Evolutionary conservation across 2,329 filamentous ascomycete species (phyloP).

Genomic region (Diaporthe sp.): DNA sequence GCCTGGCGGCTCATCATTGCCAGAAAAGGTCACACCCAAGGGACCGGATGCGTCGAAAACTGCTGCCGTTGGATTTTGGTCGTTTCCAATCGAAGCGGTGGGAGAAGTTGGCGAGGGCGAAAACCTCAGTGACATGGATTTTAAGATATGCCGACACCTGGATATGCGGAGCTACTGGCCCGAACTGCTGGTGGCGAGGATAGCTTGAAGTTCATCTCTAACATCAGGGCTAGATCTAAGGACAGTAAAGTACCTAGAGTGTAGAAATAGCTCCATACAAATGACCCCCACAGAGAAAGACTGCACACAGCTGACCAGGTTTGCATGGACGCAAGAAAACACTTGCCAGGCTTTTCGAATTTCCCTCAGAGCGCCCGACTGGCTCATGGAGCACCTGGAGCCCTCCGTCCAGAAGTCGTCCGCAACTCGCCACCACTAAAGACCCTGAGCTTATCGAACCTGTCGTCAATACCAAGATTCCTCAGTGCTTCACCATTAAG

Average conservation of each 20-base stretch:
- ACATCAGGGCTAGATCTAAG: background rate
- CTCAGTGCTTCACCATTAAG: too few species aligned
- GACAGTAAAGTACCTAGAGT: background rate
- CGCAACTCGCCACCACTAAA: too few species aligned
- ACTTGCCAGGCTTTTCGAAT: too few species aligned
- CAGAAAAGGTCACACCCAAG: background rate
- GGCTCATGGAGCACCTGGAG: too few species aligned
- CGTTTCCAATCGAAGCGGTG: slow-evolving; percentile 24
- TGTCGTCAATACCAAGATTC: too few species aligned
- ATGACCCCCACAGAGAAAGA: too few species aligned
- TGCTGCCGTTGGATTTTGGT: slow-evolving; percentile 25
- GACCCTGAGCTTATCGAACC: too few species aligned
- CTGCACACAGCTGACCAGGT: too few species aligned
- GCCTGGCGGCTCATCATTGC: background rate
- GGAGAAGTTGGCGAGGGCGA: slow-evolving; percentile 21
- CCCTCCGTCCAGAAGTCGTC: too few species aligned
- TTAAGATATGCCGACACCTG: background rate
- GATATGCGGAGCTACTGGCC: slow-evolving; percentile 25
- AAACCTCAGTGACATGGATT: slow-evolving; percentile 11
- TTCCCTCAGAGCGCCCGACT: too few species aligned
- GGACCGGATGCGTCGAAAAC: background rate
- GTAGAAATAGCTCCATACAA: too few species aligned
- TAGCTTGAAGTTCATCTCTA: background rate
- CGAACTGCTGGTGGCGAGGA: slow-evolving; percentile 4
- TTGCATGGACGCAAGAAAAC: too few species aligned